Base-by-base conservation (phyloP, 2,329 filamentous ascomycete genomes). In the Colletotrichum lindemuthianum region DNA sequence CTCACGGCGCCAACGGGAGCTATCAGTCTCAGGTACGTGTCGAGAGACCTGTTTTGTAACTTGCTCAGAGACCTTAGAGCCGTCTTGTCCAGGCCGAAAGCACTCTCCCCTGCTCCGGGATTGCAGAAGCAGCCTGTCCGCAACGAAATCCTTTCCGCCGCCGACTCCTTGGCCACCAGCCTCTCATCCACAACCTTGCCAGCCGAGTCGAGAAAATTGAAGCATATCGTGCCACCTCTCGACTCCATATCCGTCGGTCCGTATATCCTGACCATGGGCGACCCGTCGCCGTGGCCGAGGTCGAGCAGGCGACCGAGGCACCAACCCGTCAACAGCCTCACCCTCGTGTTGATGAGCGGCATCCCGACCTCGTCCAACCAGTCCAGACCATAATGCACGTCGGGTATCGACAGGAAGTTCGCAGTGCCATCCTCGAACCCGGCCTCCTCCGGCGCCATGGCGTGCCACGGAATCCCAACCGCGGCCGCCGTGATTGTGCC, bases 101-200 rank as follows among this genome's bases (percentile, higher is more conserved):
- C 76, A 1, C 68, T 68, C 69, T 79, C 77, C 13, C 75, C 75
- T 0, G 72, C 78, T 3, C 78, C 78, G 0, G 78, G 78, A 43
- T 81, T 80, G 64, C 78, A 80, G 66, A 80, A 80, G 50, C 78
- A 81, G 4, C 78, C 78, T 2, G 77, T 79, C 10, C 78, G 72
- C 8, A 81, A 63, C 6, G 77, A 79, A 33, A 81, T 79, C 45
- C 69, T 69, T 0, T 69, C 72, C 0, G 67, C 70, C 0, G 77
- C 71, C 0, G 77, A 75, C 65, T 75, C 78, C 2, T 53, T 44
- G 0, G 71, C 77, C 1, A 81, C 74, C 1, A 78, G 54, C 13
- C 77, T 71, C 57, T 78, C 76, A 48, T 80, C 78, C 0, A 80
- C 70, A 2, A 77, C 47, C 2, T 64, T 63, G 8, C 77, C 78